Base-by-base conservation (phyloP, 306 rosid genomes). In the Rosa lucieae region DNA sequence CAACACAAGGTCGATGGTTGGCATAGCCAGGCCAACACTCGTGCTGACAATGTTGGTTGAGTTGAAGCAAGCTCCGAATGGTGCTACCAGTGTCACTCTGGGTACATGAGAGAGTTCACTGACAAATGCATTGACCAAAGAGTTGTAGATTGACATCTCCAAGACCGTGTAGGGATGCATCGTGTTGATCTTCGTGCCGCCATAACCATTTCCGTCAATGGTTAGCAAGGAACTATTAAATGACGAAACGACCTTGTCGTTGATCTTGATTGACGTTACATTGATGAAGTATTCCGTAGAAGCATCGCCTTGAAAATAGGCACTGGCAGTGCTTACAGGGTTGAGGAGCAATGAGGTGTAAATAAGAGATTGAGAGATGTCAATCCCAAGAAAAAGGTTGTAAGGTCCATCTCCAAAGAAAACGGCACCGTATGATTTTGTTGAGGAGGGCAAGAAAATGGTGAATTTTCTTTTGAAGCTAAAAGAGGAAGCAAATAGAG, bases 131-230 rank as follows among this genome's bases (percentile, higher is more conserved):
- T 76, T 51, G 12, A 80, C 9, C 0, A 91, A 49, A 8, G 93
- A 85, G 10, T 79, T 81, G 70, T 87, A 90, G 20, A 90, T 90
- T 1, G 95, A 79, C 1, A 83, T 80, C 46, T 91, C 90, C 87
- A 93, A 3, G 0, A 82, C 70, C 2, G 89, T 87, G 83, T 87
- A 87, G 0, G 92, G 98, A 48, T 82, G 62, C 6, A 86, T 86
- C 3, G 92, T 83, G 70, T 92, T 91, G 35, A 93, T 87, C 72
- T 88, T 91, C 0, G 97, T 93, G 46, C 98, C 98, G 5, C 98
- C 97, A 18, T 47, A 0, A 0, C 94, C 94, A 6, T 88, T 55
- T 21, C 15, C 20, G 61, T 88, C 76, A 55, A 90, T 71, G 23
- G 85, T 43, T 5, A 93, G 83, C 21, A 87, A 82, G 3, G 88